Evolutionary conservation across 2,329 filamentous ascomycete species (phyloP).

Genomic region (Chaetomium sp.): DNA sequence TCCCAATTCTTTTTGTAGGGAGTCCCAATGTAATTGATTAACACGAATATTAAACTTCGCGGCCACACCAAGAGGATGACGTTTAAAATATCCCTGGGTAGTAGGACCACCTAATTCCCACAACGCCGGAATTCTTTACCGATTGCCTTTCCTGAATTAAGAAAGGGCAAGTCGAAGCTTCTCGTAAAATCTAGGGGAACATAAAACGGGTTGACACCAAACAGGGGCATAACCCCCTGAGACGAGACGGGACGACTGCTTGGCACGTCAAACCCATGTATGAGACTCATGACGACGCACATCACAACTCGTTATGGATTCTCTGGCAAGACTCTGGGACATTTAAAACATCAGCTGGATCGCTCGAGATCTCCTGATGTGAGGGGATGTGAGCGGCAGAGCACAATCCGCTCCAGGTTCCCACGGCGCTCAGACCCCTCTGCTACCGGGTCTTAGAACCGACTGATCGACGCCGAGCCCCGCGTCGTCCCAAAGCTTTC

Average conservation of each 20-base stretch:
- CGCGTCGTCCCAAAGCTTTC: background rate
- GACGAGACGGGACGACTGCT: background rate
- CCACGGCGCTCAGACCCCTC: background rate
- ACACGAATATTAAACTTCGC: no score
- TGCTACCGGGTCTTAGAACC: constrained; percentile 6
- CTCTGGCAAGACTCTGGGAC: no score
- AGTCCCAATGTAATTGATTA: no score
- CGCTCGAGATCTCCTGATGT: background rate
- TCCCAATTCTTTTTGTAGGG: no score
- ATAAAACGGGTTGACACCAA: background rate
- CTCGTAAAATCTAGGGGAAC: background rate
- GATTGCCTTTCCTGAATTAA: no score
- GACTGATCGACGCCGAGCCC: constrained; percentile 8
- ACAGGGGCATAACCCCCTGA: background rate
- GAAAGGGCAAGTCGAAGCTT: background rate
- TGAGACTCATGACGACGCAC: no score
- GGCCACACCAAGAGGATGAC: no score
- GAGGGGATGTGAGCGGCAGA: constrained; percentile 1
- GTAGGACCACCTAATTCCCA: no score
- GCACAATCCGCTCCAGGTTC: background rate
- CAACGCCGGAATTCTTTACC: no score
- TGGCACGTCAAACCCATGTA: background rate
- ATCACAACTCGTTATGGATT: no score
- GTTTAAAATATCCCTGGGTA: no score
- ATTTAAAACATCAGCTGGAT: background rate